Conservation (phyloP, 192 early-diverging fungal genomes). For the Coemansia sp. region DNA sequence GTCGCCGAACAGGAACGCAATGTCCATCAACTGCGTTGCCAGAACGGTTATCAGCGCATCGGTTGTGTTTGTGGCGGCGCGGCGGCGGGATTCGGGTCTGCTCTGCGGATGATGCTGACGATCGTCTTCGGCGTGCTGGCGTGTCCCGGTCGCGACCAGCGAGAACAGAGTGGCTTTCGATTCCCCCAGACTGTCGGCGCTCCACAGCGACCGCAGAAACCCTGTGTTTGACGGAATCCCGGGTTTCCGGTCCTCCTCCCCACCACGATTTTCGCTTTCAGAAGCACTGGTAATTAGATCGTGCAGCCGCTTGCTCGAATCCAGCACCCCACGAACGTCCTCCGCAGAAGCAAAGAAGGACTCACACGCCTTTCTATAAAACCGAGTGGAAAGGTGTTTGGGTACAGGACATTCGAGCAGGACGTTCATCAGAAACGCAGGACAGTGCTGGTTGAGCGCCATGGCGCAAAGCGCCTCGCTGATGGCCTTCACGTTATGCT, state of each 20-base stretch:
- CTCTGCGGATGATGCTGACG: not conserved
- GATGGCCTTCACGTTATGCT: not conserved
- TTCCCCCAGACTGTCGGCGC: slow-evolving; percentile 2
- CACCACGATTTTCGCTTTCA: no score
- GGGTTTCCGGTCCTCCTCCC: not conserved
- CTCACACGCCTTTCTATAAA: slow-evolving; percentile 4
- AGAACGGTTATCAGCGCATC: slow-evolving; percentile 16
- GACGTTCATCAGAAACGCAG: slow-evolving; percentile 27
- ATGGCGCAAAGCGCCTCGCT: slow-evolving; percentile 8
- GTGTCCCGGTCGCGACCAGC: not conserved
- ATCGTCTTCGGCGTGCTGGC: no score
- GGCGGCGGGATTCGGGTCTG: no score
- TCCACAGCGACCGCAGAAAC: slow-evolving; percentile 24
- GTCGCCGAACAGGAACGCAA: not conserved
- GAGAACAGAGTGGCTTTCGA: not conserved
- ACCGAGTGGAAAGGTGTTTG: not conserved
- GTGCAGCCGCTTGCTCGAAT: slow-evolving; percentile 4
- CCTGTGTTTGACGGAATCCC: not conserved
- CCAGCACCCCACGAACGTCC: not conserved
- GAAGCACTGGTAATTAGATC: not conserved
- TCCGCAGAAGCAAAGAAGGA: not conserved
- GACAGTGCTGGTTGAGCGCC: slow-evolving; percentile 8
- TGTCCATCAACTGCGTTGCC: slow-evolving; percentile 26
- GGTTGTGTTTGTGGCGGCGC: not conserved
- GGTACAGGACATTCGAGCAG: slow-evolving; percentile 16